Conservation (phyloP, 345 rosid species). For the Euphorbia pulcherrima region DNA sequence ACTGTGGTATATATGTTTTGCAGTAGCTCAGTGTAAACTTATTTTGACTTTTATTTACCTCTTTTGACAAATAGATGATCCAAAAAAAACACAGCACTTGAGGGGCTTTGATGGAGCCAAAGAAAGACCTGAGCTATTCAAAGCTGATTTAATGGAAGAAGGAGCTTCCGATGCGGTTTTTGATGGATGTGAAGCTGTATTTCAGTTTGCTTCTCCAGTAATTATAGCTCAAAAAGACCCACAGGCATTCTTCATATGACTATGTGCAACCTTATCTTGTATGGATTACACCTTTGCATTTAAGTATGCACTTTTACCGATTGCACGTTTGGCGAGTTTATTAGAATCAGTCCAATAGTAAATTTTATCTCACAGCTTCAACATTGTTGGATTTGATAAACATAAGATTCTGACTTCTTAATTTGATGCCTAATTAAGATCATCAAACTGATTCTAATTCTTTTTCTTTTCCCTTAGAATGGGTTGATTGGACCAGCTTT, state of each 20-base stretch:
- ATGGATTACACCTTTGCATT: too few species aligned
- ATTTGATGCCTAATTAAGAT: neutral
- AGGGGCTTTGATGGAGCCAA: conserved; percentile 12
- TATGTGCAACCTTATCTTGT: too few species aligned
- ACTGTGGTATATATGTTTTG: too few species aligned
- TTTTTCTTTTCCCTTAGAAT: neutral
- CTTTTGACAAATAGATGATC: conserved; percentile 7
- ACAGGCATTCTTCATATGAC: conserved; percentile 6
- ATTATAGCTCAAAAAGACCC: neutral
- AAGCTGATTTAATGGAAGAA: conserved; percentile 16
- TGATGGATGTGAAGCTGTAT: conserved; percentile 22
- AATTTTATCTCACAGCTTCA: too few species aligned
- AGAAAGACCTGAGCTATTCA: conserved; percentile 14
- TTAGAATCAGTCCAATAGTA: too few species aligned
- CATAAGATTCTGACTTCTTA: neutral
- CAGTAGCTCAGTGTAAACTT: too few species aligned
- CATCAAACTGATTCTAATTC: neutral
- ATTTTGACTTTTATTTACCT: too few species aligned
- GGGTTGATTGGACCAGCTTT: conserved; percentile 14
- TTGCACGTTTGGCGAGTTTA: too few species aligned
- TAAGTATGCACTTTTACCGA: too few species aligned
- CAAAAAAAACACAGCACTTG: conserved; percentile 16
- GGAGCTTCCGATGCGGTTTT: conserved; percentile 9
- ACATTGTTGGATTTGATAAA: too few species aligned
- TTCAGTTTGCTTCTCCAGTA: conserved; percentile 19